Percentiles rank a stretch among this genome's conserved stretches.
These are phyloP conservation scores for Trametes coccinea DNA, from an alignment of 768 basidiomycete genomes.

Conservation along the genomic window DNA sequence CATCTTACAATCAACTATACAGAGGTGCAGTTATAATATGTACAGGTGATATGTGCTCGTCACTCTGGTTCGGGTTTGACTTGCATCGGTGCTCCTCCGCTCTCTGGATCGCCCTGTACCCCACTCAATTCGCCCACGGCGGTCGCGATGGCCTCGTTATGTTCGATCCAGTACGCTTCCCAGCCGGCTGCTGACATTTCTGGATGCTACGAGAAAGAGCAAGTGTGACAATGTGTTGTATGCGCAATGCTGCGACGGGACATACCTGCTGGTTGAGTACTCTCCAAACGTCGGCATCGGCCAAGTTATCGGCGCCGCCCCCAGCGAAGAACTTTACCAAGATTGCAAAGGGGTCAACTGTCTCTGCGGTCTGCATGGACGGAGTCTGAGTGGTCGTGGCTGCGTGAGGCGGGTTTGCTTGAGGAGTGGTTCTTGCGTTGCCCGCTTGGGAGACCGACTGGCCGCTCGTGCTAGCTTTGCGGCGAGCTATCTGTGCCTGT, in stretches of 20 bases:
- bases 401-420: not conserved
- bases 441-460: not conserved
- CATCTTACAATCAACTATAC: not conserved
- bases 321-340: slow-evolving; percentile 58
- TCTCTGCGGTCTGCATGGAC: slow-evolving; percentile 28
- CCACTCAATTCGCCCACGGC: not conserved
- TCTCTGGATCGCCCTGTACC: not conserved
- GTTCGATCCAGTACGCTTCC: slow-evolving; percentile 3
- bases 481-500: slow-evolving; percentile 49
- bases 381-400: not conserved
- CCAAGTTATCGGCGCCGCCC: slow-evolving; percentile 48
- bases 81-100: slow-evolving; percentile 7
- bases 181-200: slow-evolving; percentile 3
- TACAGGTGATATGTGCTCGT: not conserved
- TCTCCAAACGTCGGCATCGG: slow-evolving; percentile 54
- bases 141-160: not conserved
- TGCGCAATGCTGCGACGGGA: no score
- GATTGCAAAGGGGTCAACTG: slow-evolving; percentile 40
- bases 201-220: not conserved
- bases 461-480: slow-evolving; percentile 37
- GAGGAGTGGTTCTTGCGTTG: not conserved
- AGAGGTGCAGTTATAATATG: not conserved
- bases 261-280: slow-evolving; percentile 47
- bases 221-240: not conserved
- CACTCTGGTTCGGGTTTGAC: slow-evolving; percentile 9